Base-by-base conservation (phyloP, 2,329 filamentous ascomycete genomes). In the Bertia moriformis region DNA sequence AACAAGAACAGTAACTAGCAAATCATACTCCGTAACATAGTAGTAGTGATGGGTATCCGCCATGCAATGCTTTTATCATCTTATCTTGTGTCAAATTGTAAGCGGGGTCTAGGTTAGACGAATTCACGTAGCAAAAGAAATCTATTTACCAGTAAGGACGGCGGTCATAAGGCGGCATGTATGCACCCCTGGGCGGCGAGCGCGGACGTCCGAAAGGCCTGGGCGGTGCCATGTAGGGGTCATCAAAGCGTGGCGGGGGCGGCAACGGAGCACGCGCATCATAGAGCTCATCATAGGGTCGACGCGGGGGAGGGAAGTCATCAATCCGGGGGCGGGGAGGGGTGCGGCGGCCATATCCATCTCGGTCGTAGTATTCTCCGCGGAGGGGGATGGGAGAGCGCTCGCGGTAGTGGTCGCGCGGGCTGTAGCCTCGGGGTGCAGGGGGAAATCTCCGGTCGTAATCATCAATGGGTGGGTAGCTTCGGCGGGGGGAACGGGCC, bases 331-430 rank as follows among this genome's bases (percentile, higher is more conserved):
- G 32, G 7, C 83, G 80, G 35, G 83, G 82, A 44, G 86, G 85
- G 41, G 84, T 86, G 42, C 85, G 80, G 52, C 88, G 87, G 38
- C 80, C 74, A 49, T 83, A 77, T 48, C 69, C 67, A 53, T 82
- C 77, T 46, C 89, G 84, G 37, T 85, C 80, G 60, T 95, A 93
- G 62, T 94, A 93, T 43, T 89, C 83, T 48, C 85, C 80, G 43
- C 82, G 80, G 41, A 82, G 82, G 52, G 85, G 89, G 51, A 88
- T 79, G 53, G 32, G 32, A 7, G 32, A 35, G 10, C 32, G 32
- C 15, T 93, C 86, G 55, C 89, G 87, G 60, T 94, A 94, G 46
- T 83, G 78, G 44, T 83, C 78, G 46, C 82, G 80, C 45, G 87
- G 88, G 58, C 83, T 93, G 58, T 93, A 94, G 43, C 80, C 84